phyloP scores from a whole-genome alignment of 2,329 filamentous ascomycete genomes.

The Teratosphaeria zuluensis region DNA sequence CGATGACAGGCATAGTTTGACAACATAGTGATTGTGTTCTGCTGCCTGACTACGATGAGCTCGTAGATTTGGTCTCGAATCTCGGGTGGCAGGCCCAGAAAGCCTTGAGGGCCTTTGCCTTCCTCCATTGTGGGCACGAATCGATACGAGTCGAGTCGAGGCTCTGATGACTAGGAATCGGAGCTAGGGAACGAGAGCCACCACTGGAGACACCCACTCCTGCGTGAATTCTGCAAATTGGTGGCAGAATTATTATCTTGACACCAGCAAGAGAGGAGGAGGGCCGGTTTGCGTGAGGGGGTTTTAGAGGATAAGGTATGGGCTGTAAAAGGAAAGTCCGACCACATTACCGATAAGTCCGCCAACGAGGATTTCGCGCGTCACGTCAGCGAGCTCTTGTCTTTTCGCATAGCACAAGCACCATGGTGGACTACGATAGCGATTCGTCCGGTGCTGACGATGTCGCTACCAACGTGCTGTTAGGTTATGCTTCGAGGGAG shows the following conservation, averaged over 20 bases:
- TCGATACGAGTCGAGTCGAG: background rate
- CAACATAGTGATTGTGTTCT: conserved; percentile 15
- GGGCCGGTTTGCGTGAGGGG: background rate
- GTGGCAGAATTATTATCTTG: too few species aligned
- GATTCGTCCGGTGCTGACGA: conserved; percentile 69
- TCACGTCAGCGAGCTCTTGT: conserved; percentile 17
- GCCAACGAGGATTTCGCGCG: too few species aligned
- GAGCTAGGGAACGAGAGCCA: too few species aligned
- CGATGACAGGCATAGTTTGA: conserved; percentile 9
- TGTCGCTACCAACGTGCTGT: conserved; percentile 74
- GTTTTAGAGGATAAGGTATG: background rate
- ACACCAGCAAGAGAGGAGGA: too few species aligned
- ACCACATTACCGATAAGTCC: too few species aligned
- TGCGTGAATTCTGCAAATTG: too few species aligned
- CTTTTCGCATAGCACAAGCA: background rate
- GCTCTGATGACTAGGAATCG: too few species aligned
- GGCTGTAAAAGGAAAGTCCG: too few species aligned
- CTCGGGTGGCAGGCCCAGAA: conserved; percentile 18
- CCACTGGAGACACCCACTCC: too few species aligned
- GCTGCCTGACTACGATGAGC: conserved; percentile 13
- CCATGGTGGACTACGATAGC: conserved; percentile 64
- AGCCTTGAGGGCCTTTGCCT: background rate
- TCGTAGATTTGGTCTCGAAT: conserved; percentile 20
- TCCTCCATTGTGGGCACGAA: background rate
- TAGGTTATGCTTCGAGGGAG: conserved; percentile 81